Conservation (phyloP, 305 asterid genomes). For the Fraxinus paxiana region DNA sequence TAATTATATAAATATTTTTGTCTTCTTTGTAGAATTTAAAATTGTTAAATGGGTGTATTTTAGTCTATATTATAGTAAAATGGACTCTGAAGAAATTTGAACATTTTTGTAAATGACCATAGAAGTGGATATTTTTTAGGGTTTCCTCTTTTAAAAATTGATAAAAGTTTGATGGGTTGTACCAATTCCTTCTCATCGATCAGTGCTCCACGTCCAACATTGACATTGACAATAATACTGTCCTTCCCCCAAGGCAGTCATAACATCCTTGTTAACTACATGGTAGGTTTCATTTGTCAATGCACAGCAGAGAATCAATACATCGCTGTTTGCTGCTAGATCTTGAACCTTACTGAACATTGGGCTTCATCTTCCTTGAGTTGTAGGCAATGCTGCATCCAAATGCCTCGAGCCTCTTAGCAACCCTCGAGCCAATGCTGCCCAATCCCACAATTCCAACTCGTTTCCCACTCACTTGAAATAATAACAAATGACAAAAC, state of each 20-base stretch:
- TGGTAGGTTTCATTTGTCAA: conserved; percentile 49
- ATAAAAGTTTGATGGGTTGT: neutral
- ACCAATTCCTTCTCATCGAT: conserved; percentile 64
- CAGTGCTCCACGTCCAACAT: conserved; percentile 51
- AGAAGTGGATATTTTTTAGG: no score
- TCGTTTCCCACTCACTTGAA: conserved; percentile 58
- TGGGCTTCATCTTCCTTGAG: conserved; percentile 43
- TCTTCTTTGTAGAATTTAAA: no score
- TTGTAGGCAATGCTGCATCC: conserved; percentile 56
- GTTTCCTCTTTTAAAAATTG: no score
- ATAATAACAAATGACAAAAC: neutral
- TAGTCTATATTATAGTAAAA: no score
- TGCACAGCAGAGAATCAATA: conserved; percentile 46
- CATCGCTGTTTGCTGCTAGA: conserved; percentile 43
- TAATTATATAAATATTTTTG: no score
- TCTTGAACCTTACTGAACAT: conserved; percentile 32
- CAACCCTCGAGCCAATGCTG: conserved; percentile 52
- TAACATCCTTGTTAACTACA: conserved; percentile 38
- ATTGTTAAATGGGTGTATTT: no score
- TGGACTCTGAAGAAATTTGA: no score
- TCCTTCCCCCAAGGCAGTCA: conserved; percentile 49
- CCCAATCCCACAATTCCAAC: conserved; percentile 71
- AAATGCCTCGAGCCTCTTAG: conserved; percentile 52
- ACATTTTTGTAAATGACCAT: no score
- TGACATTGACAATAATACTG: conserved; percentile 36